Conservation (phyloP, 75 land plant species). For the Larix kaempferi region DNA sequence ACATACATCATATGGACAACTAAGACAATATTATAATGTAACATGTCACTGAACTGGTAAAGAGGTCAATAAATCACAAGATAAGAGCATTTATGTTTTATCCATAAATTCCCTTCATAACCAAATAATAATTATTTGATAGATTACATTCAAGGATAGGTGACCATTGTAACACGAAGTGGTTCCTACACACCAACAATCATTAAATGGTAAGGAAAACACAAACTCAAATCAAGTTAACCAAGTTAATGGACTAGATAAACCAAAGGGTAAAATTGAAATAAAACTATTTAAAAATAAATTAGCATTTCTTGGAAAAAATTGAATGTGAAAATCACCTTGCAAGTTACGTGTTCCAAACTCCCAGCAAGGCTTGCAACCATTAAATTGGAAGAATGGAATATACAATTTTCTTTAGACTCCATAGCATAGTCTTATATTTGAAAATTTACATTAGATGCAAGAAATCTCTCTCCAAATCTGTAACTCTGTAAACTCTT, state of each 20-base stretch:
- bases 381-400: slow-evolving; percentile 8
- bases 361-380: slow-evolving; percentile 26
- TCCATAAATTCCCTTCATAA: no score
- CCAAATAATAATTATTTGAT: no score
- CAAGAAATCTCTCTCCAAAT: no score
- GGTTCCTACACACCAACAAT: slow-evolving; percentile 61
- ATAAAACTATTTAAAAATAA: no score
- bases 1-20: no score
- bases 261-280: background rate
- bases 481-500: background rate
- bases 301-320: background rate
- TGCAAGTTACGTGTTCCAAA: slow-evolving; percentile 98
- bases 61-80: no score
- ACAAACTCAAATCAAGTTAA: background rate
- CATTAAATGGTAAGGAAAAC: background rate
- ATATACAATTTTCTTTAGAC: slow-evolving; percentile 72
- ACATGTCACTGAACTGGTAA: no score
- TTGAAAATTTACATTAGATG: no score
- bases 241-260: background rate
- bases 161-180: slow-evolving; percentile 72
- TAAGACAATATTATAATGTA: no score
- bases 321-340: slow-evolving; percentile 31
- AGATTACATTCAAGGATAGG: no score
- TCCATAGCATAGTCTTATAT: slow-evolving; percentile 43
- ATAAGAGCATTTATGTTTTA: no score